Base-by-base conservation (phyloP, 1,284 basidiomycete genomes). In the Vanrija sp. region DNA sequence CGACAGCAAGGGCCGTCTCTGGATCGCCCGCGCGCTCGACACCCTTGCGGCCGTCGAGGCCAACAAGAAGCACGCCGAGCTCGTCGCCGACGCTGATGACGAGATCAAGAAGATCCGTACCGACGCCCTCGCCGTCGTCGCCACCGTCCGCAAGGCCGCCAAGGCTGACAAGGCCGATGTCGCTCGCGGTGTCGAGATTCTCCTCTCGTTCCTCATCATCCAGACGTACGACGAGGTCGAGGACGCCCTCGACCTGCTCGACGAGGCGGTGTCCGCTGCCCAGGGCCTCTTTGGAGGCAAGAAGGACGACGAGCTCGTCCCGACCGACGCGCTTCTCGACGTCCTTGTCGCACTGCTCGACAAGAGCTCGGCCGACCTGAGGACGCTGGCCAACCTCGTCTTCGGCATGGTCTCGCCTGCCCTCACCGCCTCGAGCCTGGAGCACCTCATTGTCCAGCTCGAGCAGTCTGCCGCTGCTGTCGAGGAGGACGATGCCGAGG, bases 301-400 rank as follows among this genome's bases (percentile, higher is more conserved):
- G 41, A 54, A 49, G 41, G 73, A 74, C 10, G 78, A 77, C 27
- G 78, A 77, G 23, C 77, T 78, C 19, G 75, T 82, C 41, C 85
- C 89, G 1, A 84, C 94, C 48, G 92, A 96, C 64, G 75, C 92
- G 31, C 80, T 98, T 37, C 85, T 94, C 45, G 94, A 98, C 68
- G 82, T 83, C 22, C 83, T 98, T 54, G 87, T 98, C 53, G 89
- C 89, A 8, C 86, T 91, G 67, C 78, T 98, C 47, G 93, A 98
- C 71, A 83, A 86, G 57, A 85, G 87, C 3, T 89, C 86, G 10
- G 83, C 85, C 36, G 95, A 91, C 74, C 81, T 90, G 72, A 85
- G 91, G 20, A 82, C 84, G 0, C 79, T 92, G 19, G 88, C 87
- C 8, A 92, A 86, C 56, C 84, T 90, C 60, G 86, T 85, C 5